Evolutionary conservation across 768 basidiomycete species (phyloP).

Genomic region (Galerina sulciceps): DNA sequence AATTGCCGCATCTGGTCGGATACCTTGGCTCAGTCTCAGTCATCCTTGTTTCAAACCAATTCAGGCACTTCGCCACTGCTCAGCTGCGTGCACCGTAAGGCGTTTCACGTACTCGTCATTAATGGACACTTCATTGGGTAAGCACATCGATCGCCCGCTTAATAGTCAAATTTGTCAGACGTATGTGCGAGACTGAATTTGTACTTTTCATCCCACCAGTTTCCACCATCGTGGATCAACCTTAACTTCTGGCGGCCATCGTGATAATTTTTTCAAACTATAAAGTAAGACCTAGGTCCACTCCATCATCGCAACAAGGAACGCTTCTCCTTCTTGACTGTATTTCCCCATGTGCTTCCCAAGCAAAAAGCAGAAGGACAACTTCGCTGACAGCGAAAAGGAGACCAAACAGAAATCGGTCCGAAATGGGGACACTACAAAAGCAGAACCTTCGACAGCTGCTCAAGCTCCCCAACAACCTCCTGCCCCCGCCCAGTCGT

Average conservation of each 20-base stretch:
- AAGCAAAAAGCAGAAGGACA: conserved; percentile 37
- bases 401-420: conserved; percentile 13
- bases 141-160: neutral
- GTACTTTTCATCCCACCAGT: conserved; percentile 22
- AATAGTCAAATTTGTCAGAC: conserved; percentile 10
- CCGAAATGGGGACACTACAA: conserved; percentile 31
- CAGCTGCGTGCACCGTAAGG: neutral
- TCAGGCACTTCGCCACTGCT: neutral
- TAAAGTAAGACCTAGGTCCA: conserved; percentile 14
- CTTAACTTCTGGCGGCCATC: conserved; percentile 11
- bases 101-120: neutral
- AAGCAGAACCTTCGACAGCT: conserved; percentile 20
- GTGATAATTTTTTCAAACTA: conserved; percentile 13
- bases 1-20: no score
- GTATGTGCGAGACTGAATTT: conserved; percentile 10
- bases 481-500: neutral
- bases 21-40: no score
- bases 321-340: conserved; percentile 9
- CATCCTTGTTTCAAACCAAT: neutral
- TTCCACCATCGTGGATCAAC: conserved; percentile 11
- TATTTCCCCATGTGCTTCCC: conserved; percentile 37
- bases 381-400: conserved; percentile 32
- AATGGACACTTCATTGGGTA: neutral
- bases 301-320: conserved; percentile 14
- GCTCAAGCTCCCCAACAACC: neutral